Conservation (phyloP, 176 grass and related monocot species). For the Oryza glumipatula region DNA sequence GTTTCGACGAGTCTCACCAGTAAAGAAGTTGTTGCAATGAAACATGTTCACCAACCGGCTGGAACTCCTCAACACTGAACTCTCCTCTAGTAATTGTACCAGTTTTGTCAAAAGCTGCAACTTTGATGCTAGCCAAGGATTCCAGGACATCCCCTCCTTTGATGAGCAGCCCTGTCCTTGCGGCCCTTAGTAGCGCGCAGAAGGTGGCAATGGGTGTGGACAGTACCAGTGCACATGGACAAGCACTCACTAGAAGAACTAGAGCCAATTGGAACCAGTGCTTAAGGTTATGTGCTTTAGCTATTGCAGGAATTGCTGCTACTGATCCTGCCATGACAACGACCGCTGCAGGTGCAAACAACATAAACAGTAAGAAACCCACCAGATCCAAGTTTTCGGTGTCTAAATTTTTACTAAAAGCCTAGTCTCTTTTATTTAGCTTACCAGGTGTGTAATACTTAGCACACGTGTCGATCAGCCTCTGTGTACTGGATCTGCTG, state of each 20-base stretch:
- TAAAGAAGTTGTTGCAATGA: slow-evolving; percentile 62
- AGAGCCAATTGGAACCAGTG: slow-evolving; percentile 74
- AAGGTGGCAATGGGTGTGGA: slow-evolving; percentile 92
- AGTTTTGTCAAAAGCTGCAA: slow-evolving; percentile 92
- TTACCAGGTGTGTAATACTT: slow-evolving; percentile 95
- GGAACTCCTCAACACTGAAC: slow-evolving; percentile 75
- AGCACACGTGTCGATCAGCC: slow-evolving; percentile 82
- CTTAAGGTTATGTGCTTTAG: slow-evolving; percentile 52
- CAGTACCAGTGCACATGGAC: slow-evolving; percentile 88
- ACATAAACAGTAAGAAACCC: slow-evolving; percentile 34
- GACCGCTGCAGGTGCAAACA: slow-evolving; percentile 65
- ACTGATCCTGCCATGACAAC: slow-evolving; percentile 66
- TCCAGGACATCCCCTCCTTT: slow-evolving; percentile 98
- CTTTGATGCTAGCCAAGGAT: slow-evolving; percentile 64
- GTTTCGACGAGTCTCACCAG: slow-evolving; percentile 46
- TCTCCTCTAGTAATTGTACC: slow-evolving; percentile 94
- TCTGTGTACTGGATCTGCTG: slow-evolving; percentile 74
- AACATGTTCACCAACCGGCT: slow-evolving; percentile 36
- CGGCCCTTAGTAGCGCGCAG: slow-evolving; percentile 82
- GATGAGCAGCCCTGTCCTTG: slow-evolving; percentile 73
- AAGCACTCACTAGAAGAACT: slow-evolving; percentile 91
- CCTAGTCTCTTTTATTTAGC: not conserved
- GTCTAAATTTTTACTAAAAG: not conserved
- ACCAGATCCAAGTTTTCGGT: not conserved
- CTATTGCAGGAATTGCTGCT: slow-evolving; percentile 62